Percentiles rank a stretch among this genome's conserved stretches.
These are phyloP conservation scores for Aspergillaceae sp. DNA, from an alignment of 2,329 filamentous ascomycete species.

Conservation along the genomic window DNA sequence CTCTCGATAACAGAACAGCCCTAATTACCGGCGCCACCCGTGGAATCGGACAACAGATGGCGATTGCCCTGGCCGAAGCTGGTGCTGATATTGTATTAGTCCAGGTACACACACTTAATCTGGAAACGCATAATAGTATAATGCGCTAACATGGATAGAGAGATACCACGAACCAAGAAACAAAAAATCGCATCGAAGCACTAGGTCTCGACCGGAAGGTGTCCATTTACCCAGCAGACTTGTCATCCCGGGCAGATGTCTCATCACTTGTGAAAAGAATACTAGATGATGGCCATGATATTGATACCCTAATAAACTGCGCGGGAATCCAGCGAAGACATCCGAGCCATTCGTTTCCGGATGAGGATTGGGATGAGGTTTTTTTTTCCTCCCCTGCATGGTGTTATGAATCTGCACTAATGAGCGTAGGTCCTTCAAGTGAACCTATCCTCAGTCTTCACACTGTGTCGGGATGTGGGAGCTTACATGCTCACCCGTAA, in stretches of 20 bases:
- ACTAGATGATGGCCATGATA: conserved; percentile 38
- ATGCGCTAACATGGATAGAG: conserved; percentile 2
- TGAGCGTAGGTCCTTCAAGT: conserved; percentile 60
- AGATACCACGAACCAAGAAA: conserved; percentile 11
- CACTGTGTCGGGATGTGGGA: conserved; percentile 24
- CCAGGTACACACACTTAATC: conserved; percentile 5
- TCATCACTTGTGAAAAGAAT: conserved; percentile 21
- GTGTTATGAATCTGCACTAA: not conserved
- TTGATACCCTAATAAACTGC: conserved; percentile 72
- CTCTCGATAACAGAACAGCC: conserved; percentile 19
- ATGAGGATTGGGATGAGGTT: conserved; percentile 61
- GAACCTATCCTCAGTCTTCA: conserved; percentile 72
- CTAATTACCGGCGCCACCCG: conserved; percentile 30
- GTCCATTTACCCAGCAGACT: conserved; percentile 28
- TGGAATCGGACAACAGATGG: conserved; percentile 30
- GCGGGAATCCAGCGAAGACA: conserved; percentile 73
- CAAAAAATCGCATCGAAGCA: conserved; percentile 16
- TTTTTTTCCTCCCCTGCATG: not conserved
- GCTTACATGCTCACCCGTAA: conserved; percentile 15
- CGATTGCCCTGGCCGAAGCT: conserved; percentile 28
- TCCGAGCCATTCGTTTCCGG: conserved; percentile 61
- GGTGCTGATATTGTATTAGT: conserved; percentile 26
- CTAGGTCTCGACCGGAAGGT: conserved; percentile 20
- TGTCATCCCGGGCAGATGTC: conserved; percentile 23
- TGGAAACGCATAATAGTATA: not conserved